These are phyloP conservation scores for Collybia sp. DNA, from an alignment of 768 basidiomycete genomes.

Conservation along the genomic window DNA sequence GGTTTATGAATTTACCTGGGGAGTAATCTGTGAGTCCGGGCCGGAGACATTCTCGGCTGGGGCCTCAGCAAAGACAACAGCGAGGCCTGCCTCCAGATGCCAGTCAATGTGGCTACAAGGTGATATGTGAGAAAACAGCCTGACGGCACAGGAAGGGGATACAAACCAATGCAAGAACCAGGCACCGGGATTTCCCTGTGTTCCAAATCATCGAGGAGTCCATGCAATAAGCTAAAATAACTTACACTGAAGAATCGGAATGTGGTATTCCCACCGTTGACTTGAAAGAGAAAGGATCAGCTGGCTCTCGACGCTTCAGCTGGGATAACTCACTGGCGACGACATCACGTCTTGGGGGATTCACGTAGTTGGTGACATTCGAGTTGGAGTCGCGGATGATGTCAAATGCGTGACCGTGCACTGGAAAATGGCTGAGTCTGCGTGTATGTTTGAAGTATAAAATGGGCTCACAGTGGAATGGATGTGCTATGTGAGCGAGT, in stretches of 20 bases:
- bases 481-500: constrained; percentile 12
- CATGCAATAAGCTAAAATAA: too few species aligned
- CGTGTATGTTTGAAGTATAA: background rate
- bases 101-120: background rate
- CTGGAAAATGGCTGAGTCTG: constrained; percentile 7
- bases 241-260: constrained; percentile 32
- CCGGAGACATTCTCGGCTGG: constrained; percentile 12
- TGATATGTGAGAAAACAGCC: background rate
- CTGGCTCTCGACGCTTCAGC: too few species aligned
- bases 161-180: constrained; percentile 45
- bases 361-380: background rate
- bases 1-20: constrained; percentile 2
- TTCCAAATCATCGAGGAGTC: too few species aligned
- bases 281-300: too few species aligned
- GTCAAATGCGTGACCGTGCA: constrained; percentile 20
- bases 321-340: constrained; percentile 24
- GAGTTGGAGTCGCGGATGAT: background rate
- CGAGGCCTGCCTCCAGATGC: constrained; percentile 9
- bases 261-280: constrained; percentile 23
- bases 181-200: constrained; percentile 58
- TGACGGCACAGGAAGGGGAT: background rate
- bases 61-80: constrained; percentile 8
- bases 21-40: constrained; percentile 12
- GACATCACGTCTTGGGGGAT: constrained; percentile 31
- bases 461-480: constrained; percentile 22